These are phyloP conservation scores for Astraeus odoratus DNA, from an alignment of 768 basidiomycete species.

Conservation along the genomic window DNA sequence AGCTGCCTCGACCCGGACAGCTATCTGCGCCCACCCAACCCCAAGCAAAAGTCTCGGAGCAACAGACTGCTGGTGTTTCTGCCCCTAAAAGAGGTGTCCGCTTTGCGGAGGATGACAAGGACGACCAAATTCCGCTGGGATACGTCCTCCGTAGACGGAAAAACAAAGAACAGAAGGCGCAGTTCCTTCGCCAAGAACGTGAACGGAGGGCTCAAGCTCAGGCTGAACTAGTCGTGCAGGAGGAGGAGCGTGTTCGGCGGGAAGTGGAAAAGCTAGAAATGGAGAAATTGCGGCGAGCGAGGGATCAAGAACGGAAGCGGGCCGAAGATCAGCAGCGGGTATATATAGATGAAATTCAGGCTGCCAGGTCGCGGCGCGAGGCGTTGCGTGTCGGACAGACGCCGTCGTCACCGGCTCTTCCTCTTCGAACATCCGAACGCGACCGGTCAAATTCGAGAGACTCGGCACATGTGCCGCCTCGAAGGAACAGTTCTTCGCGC, in stretches of 20 bases:
- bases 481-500: conserved; percentile 29
- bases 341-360: conserved; percentile 55
- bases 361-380: conserved; percentile 57
- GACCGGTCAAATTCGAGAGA: conserved; percentile 34
- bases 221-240: conserved; percentile 23
- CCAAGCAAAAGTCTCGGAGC: conserved; percentile 8
- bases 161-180: conserved; percentile 66
- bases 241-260: conserved; percentile 39
- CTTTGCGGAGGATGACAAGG: conserved; percentile 59
- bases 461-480: conserved; percentile 23
- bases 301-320: conserved; percentile 24
- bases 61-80: conserved; percentile 7
- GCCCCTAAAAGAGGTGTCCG: conserved; percentile 47
- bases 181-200: conserved; percentile 55
- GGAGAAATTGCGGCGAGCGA: conserved; percentile 45
- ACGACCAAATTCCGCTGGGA: conserved; percentile 61
- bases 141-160: conserved; percentile 68
- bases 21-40: background rate
- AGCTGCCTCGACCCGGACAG: conserved; percentile 1
- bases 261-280: conserved; percentile 41
- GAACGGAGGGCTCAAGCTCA: conserved; percentile 44
- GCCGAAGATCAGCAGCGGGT: conserved; percentile 47
- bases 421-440: conserved; percentile 17
- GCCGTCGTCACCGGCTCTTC: conserved; percentile 14
- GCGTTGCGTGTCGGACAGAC: conserved; percentile 41